Evolutionary conservation across 2,329 filamentous ascomycete genomes (phyloP).

Genomic region (Aureobasidium lini): DNA sequence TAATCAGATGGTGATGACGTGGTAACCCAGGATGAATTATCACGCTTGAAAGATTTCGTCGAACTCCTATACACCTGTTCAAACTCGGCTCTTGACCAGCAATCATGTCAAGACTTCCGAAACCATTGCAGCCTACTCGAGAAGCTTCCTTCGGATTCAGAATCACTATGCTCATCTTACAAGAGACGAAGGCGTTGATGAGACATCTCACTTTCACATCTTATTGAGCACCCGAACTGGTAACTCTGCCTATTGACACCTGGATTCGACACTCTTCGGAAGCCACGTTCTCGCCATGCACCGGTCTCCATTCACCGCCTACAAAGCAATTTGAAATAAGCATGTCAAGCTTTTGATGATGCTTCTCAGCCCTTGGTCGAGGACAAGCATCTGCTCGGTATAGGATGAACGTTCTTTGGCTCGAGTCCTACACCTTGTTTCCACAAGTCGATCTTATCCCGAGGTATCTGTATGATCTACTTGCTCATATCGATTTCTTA

Average conservation of each 20-base stretch:
- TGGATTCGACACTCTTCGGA: slow-evolving; percentile 10
- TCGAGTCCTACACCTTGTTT: neutral
- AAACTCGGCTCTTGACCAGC: neutral
- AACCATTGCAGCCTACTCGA: neutral
- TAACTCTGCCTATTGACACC: slow-evolving; percentile 17
- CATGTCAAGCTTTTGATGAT: neutral
- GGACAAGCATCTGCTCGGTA: neutral
- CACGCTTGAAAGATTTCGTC: no score
- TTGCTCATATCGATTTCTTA: neutral
- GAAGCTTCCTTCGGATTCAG: no score
- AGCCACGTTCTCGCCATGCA: neutral
- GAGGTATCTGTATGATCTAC: neutral
- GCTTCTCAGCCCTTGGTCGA: slow-evolving; percentile 5
- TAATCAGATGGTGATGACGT: no score
- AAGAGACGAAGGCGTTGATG: neutral
- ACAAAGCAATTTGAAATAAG: neutral
- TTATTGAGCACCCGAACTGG: slow-evolving; percentile 19
- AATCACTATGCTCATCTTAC: neutral
- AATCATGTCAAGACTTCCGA: neutral
- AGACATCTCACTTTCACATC: slow-evolving; percentile 7
- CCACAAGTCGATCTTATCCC: neutral
- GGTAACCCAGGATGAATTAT: no score
- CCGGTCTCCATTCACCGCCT: neutral
- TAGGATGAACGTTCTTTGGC: neutral
- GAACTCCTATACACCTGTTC: neutral